Base-by-base conservation (phyloP, 202 grass and related monocot genomes). In the Musa balbisiana region DNA sequence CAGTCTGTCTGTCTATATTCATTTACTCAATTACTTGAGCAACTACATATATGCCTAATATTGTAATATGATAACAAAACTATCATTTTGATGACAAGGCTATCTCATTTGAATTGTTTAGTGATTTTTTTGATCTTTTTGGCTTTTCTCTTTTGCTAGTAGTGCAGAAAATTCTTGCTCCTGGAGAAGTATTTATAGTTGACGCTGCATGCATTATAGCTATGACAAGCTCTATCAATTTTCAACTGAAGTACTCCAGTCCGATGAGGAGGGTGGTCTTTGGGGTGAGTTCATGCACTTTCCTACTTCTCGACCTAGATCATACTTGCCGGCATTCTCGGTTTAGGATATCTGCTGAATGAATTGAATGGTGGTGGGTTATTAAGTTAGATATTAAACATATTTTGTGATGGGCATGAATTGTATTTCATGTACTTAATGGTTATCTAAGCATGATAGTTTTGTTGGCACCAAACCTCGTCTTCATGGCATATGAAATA, bases 121-220 rank as follows among this genome's bases (percentile, higher is more conserved):
- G 13, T 12, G 12, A 15, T 15, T 49, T 19, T 67, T 68, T 68
- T 11, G 8, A 2, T 17, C 49, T 26, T 49, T 76, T 13, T 49
- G 22, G 50, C 17, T n/a, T 76, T 63, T 50, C 17, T 33, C 11
- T 50, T 80, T 84, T 80, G 77, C 62, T 83, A 95, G 95, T 99
- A 77, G 92, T 83, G 85, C 95, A 95, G 87, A 95, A 99, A 90
- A 86, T 99, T 80, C 91, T 99, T 78, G 85, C 77, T 76, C 83
- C 84, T 17, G 83, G 73, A 10, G 91, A 99, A 77, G 81, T 80
- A 72, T 78, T 95, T 70, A 82, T 87, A 68, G 89, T 92, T 77
- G 95, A 99, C 76, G 78, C 82, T 82, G 77, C 85, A 55, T 89
- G 91, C 85, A 88, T 99, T 82, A 76, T 95, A 19, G 95, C 95